These are phyloP conservation scores for Calonectria pseudoreteaudii DNA, from an alignment of 2,329 filamentous ascomycete genomes.

Conservation along the genomic window DNA sequence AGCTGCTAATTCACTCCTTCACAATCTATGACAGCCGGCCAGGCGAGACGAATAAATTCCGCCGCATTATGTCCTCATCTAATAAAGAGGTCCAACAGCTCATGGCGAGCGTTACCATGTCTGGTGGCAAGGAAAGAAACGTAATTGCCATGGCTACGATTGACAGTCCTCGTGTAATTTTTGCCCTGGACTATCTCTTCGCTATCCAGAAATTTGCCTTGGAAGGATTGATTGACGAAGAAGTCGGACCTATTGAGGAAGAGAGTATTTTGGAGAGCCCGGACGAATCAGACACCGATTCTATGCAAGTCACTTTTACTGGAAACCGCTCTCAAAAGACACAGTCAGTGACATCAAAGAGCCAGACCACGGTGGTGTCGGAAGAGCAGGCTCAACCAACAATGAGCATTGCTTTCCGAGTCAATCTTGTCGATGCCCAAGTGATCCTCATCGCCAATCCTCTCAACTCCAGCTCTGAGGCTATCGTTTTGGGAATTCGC, in stretches of 20 bases:
- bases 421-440: slow-evolving; percentile 96
- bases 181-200: slow-evolving; percentile 95
- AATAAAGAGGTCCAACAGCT: slow-evolving; percentile 97
- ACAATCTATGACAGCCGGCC: slow-evolving; percentile 94
- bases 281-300: slow-evolving; percentile 71
- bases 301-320: slow-evolving; percentile 61
- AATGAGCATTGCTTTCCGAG: slow-evolving; percentile 86
- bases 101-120: slow-evolving; percentile 96
- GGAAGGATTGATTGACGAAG: slow-evolving; percentile 73
- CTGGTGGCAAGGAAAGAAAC: slow-evolving; percentile 82
- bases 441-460: slow-evolving; percentile 97
- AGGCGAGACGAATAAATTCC: slow-evolving; percentile 92
- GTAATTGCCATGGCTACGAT: slow-evolving; percentile 93
- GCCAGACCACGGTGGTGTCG: slow-evolving; percentile 32
- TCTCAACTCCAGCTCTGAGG: slow-evolving; percentile 88
- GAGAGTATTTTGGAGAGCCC: slow-evolving; percentile 67
- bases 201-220: slow-evolving; percentile 87
- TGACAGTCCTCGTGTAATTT: slow-evolving; percentile 93
- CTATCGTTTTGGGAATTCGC: slow-evolving; percentile 94
- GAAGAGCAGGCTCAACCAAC: slow-evolving; percentile 44
- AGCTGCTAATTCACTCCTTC: slow-evolving; percentile 93
- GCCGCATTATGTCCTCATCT: slow-evolving; percentile 97
- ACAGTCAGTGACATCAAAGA: slow-evolving; percentile 43
- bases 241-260: slow-evolving; percentile 63
- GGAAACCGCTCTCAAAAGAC: slow-evolving; percentile 49